Evolutionary conservation across 306 rosid genomes (phyloP), one percentile per base, ranked within the genome.

Genomic region (Prunus kanzakura): DNA sequence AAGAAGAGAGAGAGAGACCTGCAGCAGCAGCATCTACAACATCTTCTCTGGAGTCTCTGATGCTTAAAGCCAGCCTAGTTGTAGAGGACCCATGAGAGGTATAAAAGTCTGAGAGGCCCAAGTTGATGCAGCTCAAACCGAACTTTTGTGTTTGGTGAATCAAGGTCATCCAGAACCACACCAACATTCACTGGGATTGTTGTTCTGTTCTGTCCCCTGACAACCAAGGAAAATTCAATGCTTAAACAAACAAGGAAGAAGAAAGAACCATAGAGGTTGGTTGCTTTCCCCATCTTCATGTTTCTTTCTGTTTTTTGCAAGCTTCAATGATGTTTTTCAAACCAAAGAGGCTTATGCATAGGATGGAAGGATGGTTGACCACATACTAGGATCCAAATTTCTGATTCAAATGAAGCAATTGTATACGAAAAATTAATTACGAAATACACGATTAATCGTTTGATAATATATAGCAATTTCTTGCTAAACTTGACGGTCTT

Each of bases 131-230:
- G 49, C 67, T 74, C 71, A 82, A n/a, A 46, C 67, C 83, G 68
- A 62, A 78, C 11, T 29, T 64, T 74, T 2, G 58, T 18, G 15
- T 13, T 27, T 29, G 4, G 1, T 14, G 66, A 61, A 1, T 16
- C 72, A 47, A 83, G 11, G 64, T 89, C 81, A 64, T 89, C 81
- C 58, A 85, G 76, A 50, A 89, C 38, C 4, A 67, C 81, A 30
- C 89, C 91, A 1, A 81, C 84, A 14, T 88, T 82, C 35, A 88
- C 89, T 57, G 41, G 6, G 12, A 57, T 58, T 7, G 25, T 54
- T 23, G 65, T 22, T 22, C 18, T 25, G 22, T 68, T 82, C 29
- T 82, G 78, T 29, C 49, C 80, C 75, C 43, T 38, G 43, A n/a
- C 10, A 47, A 38, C 73, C 74, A 50, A 11, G 4, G n/a, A 38